Evolutionary conservation across 202 grass and related monocot species (phyloP).

Genomic region (Bolboschoenoplectus hybrid): DNA sequence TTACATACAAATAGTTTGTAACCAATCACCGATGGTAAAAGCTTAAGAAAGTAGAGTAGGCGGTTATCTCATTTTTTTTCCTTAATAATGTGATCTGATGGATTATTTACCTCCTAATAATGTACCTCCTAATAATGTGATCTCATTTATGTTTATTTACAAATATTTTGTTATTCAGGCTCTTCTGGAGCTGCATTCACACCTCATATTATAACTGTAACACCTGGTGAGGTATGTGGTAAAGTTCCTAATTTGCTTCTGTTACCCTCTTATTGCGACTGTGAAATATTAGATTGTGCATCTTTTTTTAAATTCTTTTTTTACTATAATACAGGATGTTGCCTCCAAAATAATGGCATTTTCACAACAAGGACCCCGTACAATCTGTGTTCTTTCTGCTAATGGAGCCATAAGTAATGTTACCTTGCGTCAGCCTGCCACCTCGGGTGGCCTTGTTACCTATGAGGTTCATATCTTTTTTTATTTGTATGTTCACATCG

Average conservation of each 20-base stretch:
- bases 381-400: constrained; percentile 91
- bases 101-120: neutral
- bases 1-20: neutral
- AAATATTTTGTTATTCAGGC: constrained; percentile 45
- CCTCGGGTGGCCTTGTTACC: constrained; percentile 92
- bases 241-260: neutral
- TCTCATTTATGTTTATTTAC: neutral
- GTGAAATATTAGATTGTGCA: neutral
- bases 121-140: neutral
- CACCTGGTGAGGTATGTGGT: constrained; percentile 85
- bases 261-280: neutral
- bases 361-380: constrained; percentile 96
- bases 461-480: constrained; percentile 64
- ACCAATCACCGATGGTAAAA: neutral
- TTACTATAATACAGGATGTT: constrained; percentile 67
- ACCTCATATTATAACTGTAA: constrained; percentile 84
- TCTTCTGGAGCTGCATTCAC: constrained; percentile 87
- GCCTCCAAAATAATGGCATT: constrained; percentile 99
- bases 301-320: constrained; percentile 18
- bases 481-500: neutral
- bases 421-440: constrained; percentile 90
- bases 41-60: neutral
- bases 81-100: neutral
- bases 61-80: constrained; percentile 1
- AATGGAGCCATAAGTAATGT: constrained; percentile 97